Conservation (phyloP, 306 rosid species). For the Corylus americana region DNA sequence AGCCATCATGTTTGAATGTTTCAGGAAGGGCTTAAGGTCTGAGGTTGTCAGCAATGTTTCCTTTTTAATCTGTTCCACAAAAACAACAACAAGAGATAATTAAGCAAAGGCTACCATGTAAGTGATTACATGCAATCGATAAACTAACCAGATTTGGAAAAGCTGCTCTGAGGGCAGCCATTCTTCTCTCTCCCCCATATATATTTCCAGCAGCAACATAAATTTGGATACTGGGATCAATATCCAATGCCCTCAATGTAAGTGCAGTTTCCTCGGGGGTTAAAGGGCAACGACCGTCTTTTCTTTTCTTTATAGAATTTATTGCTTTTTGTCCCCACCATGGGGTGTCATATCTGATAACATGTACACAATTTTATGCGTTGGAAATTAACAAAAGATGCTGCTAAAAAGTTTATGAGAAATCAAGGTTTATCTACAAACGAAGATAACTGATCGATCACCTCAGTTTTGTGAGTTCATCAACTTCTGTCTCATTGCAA, state of each 20-base stretch:
- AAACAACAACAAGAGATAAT: constrained; percentile 7
- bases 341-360: constrained; percentile 69
- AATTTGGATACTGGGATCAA: constrained; percentile 67
- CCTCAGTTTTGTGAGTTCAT: constrained; percentile 86
- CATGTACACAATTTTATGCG: not conserved
- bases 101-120: too few relatives aligned
- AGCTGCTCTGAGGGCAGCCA: constrained; percentile 52
- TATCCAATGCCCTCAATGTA: constrained; percentile 61
- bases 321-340: constrained; percentile 94
- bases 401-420: not conserved
- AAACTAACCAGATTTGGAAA: constrained; percentile 78
- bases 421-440: constrained; percentile 1
- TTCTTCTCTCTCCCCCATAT: constrained; percentile 72
- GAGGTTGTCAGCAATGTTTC: constrained; percentile 76
- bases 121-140: not conserved
- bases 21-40: constrained; percentile 63
- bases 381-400: too few relatives aligned
- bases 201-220: constrained; percentile 96
- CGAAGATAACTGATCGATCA: constrained; percentile 14
- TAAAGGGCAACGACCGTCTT: constrained; percentile 82
- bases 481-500: constrained; percentile 58
- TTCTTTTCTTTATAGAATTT: constrained; percentile 68
- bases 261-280: constrained; percentile 89
- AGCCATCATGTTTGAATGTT: constrained; percentile 94
- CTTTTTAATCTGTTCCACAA: constrained; percentile 63